Percentiles rank a stretch among this genome's conserved stretches.
phyloP scores from a whole-genome alignment of 1,284 basidiomycete genomes.

The Cutaneotrichosporon cyanovorans region DNA sequence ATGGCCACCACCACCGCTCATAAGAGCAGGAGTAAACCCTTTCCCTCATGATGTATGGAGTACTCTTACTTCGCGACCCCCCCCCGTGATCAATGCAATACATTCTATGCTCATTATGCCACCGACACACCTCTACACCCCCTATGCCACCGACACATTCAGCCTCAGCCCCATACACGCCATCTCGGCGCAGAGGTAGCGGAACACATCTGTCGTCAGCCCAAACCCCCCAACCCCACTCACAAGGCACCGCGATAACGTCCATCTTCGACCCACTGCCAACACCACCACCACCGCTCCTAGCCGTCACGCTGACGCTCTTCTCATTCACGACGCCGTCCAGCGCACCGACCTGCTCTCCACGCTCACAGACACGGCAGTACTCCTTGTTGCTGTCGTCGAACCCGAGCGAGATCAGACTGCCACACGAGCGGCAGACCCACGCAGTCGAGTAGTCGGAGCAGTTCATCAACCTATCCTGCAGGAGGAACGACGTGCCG shows the following conservation, averaged over 20 bases:
- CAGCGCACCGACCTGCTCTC: slow-evolving; percentile 36
- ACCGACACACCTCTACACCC: too few species aligned
- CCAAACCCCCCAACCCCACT: slow-evolving; percentile 11
- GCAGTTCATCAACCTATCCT: slow-evolving; percentile 99
- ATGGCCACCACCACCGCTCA: too few species aligned
- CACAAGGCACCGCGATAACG: slow-evolving; percentile 82
- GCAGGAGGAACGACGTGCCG: slow-evolving; percentile 93
- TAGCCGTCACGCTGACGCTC: slow-evolving; percentile 22
- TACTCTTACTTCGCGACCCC: too few species aligned
- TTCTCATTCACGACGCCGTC: slow-evolving; percentile 7
- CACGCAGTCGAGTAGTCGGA: slow-evolving; percentile 98
- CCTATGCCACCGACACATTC: slow-evolving; percentile 37
- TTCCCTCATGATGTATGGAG: too few species aligned
- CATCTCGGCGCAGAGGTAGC: slow-evolving; percentile 51
- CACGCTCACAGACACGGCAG: slow-evolving; percentile 77
- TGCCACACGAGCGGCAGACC: slow-evolving; percentile 95
- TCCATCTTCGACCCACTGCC: slow-evolving; percentile 63
- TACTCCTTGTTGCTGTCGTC: slow-evolving; percentile 70
- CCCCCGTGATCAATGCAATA: too few species aligned
- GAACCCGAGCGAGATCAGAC: slow-evolving; percentile 89
- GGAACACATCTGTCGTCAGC: slow-evolving; percentile 30
- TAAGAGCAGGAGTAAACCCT: too few species aligned
- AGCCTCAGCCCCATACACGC: slow-evolving; percentile 54
- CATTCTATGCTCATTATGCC: not conserved
- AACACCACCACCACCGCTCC: slow-evolving; percentile 40